These are phyloP conservation scores for Arthrobotrys megalospora DNA, from an alignment of 2,329 filamentous ascomycete species.

Conservation along the genomic window DNA sequence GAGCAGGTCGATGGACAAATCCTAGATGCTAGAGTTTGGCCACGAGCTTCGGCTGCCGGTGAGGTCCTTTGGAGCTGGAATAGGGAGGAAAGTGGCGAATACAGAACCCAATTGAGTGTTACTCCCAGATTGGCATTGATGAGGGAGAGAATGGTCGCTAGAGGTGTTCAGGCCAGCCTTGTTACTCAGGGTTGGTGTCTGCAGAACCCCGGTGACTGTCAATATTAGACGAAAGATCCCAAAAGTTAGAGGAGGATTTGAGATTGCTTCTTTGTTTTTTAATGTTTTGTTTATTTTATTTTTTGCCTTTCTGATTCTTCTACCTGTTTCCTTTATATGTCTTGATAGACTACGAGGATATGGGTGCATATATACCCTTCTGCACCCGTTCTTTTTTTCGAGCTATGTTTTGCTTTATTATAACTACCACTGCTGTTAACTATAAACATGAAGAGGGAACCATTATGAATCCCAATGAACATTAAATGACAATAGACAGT, in stretches of 20 bases:
- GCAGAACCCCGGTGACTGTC: conserved; percentile 63
- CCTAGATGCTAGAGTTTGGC: conserved; percentile 84
- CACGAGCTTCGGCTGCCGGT: conserved; percentile 79
- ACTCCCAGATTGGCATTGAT: conserved; percentile 80
- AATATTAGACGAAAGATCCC: conserved; percentile 16
- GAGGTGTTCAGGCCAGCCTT: conserved; percentile 75
- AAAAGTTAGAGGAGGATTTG: not conserved
- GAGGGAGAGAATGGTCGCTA: conserved; percentile 80
- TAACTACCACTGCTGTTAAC: conserved; percentile 2
- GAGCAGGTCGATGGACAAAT: conserved; percentile 83
- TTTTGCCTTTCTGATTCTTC: not conserved
- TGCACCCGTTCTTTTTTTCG: not conserved
- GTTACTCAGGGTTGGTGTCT: conserved; percentile 64
- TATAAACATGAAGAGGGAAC: not conserved
- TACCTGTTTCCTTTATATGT: not conserved
- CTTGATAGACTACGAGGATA: not conserved
- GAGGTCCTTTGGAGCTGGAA: conserved; percentile 86
- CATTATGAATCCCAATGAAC: too few species aligned
- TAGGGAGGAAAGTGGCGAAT: conserved; percentile 76
- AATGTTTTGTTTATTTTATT: not conserved
- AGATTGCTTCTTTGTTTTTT: conserved; percentile 3
- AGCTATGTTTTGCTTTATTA: not conserved
- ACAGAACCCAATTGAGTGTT: conserved; percentile 80
- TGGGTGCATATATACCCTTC: not conserved
- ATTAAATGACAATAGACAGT: too few species aligned